These are phyloP conservation scores for Linnemannia elongata DNA, from an alignment of 192 early-diverging fungal species.

Conservation along the genomic window DNA sequence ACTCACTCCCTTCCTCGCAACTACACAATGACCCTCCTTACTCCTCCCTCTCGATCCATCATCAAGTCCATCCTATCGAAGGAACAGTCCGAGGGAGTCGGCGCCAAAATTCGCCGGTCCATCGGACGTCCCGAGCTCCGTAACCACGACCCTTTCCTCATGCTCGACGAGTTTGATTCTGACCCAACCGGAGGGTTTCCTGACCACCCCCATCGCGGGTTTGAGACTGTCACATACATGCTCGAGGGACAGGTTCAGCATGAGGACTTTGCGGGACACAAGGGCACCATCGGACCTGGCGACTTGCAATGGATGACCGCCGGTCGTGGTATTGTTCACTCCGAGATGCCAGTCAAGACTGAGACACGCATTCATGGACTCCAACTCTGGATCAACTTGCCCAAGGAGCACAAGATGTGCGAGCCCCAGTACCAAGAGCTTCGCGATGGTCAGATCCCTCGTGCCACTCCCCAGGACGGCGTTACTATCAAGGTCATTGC, in stretches of 20 bases:
- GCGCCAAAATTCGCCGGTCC: constrained; percentile 81
- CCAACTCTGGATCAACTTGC: constrained; percentile 79
- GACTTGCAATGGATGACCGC: constrained; percentile 80
- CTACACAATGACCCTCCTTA: background rate
- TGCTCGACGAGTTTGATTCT: constrained; percentile 42
- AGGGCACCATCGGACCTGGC: constrained; percentile 59
- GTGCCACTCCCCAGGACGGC: background rate
- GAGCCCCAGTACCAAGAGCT: constrained; percentile 60
- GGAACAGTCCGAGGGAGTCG: constrained; percentile 80
- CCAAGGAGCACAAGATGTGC: constrained; percentile 62
- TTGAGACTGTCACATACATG: constrained; percentile 76
- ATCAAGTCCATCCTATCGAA: constrained; percentile 20
- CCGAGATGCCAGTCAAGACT: constrained; percentile 60
- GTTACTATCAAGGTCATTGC: constrained; percentile 41
- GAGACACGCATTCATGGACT: constrained; percentile 53
- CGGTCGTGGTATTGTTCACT: constrained; percentile 74
- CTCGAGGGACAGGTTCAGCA: constrained; percentile 67
- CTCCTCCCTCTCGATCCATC: constrained; percentile 5
- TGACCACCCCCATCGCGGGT: constrained; percentile 71
- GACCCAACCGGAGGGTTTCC: constrained; percentile 50
- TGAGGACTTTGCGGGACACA: constrained; percentile 68
- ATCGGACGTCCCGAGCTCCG: constrained; percentile 69
- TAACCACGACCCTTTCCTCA: constrained; percentile 55
- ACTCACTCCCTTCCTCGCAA: no score
- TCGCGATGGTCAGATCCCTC: constrained; percentile 30